Conservation (phyloP, 176 grass and related monocot genomes). For the Bromus sterilis region DNA sequence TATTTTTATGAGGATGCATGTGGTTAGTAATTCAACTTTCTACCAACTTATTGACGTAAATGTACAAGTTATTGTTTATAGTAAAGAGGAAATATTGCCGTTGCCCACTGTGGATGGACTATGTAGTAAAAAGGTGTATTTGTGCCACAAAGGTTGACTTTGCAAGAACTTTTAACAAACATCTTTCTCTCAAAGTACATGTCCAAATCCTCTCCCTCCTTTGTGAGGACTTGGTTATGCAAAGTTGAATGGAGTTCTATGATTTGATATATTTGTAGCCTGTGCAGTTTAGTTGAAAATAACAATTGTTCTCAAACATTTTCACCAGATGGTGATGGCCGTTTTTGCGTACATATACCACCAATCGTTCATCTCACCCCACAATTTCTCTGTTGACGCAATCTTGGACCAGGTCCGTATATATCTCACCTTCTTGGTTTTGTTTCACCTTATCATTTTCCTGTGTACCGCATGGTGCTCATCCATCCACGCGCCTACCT, state of each 20-base stretch:
- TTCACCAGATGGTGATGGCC: slow-evolving; percentile 93
- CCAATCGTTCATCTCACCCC: slow-evolving; percentile 84
- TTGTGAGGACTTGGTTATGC: background rate
- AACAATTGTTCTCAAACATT: slow-evolving; percentile 6
- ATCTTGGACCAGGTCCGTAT: slow-evolving; percentile 80
- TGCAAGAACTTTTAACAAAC: background rate
- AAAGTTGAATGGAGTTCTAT: background rate
- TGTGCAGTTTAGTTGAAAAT: background rate
- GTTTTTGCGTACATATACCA: slow-evolving; percentile 99
- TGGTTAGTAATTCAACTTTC: background rate
- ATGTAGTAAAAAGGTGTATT: background rate
- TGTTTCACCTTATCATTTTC: background rate
- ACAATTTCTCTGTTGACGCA: slow-evolving; percentile 74
- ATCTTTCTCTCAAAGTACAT: background rate
- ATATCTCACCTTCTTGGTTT: background rate
- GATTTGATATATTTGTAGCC: background rate
- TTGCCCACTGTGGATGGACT: background rate
- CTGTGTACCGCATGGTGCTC: background rate
- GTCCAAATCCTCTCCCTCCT: background rate
- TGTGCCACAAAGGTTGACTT: background rate
- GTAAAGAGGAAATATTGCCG: background rate
- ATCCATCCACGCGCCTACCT: background rate
- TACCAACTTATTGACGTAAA: background rate
- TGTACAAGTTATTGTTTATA: background rate
- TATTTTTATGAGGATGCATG: background rate